Base-by-base conservation (phyloP, 495 filamentous ascomycete species). In the Penicillium macrosclerotiorum region DNA sequence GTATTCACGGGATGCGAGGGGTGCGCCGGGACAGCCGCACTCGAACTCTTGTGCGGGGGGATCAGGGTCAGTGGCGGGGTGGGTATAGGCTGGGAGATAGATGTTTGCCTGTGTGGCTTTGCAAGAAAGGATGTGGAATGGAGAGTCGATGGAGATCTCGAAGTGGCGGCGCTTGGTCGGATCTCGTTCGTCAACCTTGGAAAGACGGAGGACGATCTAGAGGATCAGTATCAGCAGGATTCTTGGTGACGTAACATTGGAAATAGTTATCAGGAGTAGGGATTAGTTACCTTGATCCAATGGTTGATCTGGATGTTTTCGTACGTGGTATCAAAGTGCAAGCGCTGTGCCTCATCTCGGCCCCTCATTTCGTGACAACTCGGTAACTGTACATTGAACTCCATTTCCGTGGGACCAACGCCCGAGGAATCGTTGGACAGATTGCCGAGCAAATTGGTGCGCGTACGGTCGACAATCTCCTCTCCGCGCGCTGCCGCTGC, bases 61-160 rank as follows among this genome's bases (percentile, higher is more conserved):
- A 0, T 57, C 59, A 1, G 72, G 64, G 1, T 75, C 70, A 3
- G 74, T 69, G 19, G 83, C 74, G 6, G 81, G 77, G 13, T 79
- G 78, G 18, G 80, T 82, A 56, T 98, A 98, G 14, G 87, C 86
- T 1, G 93, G 93, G 11, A 98, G 80, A 20, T 83, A 80, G 14
- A 88, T 93, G 65, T 97, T 96, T 17, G 89, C 88, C 60, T 90
- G 85, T 1, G 90, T 93, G 7, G 94, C 93, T 37, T 83, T 89
- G 68, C 93, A 98, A 49, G 90, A 92, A 17, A 98, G 86, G 27
- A 96, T 86, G 51, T 95, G 91, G 62, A 97, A 94, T 7, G 93
- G 93, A 11, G 90, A 96, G 69, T 98, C 93, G 53, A 98, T 98
- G 46, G 93, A 96, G 52, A 98, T 98, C 63, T 98, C 93, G 48